Percentiles rank a stretch among this genome's conserved stretches.
phyloP scores from a whole-genome alignment of 257 asterid genomes.

The Solanum paucissectum region DNA sequence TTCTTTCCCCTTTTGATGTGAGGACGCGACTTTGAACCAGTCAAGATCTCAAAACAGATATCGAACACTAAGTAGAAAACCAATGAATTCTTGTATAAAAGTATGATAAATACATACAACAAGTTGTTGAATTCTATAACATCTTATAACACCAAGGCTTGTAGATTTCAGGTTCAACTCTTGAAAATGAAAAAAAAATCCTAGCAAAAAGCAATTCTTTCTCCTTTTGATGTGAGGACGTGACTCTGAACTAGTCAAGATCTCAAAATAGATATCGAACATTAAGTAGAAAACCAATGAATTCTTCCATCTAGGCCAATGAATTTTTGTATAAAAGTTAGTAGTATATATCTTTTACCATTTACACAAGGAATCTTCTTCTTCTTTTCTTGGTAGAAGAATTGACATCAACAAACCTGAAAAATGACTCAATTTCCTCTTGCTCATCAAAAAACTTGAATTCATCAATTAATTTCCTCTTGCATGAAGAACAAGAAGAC shows the following conservation, averaged over 20 bases:
- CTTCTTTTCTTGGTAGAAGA: constrained; percentile 13
- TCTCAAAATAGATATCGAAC: background rate
- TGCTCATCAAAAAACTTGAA: constrained; percentile 22
- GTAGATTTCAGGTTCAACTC: background rate
- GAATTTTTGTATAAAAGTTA: background rate
- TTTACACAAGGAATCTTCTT: constrained; percentile 16
- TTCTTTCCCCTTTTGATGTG: too few species aligned
- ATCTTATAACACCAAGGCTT: background rate
- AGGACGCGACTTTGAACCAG: too few species aligned
- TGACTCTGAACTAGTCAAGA: background rate
- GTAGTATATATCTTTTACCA: background rate
- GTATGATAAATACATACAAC: background rate
- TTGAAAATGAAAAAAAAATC: background rate
- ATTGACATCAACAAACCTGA: constrained; percentile 10
- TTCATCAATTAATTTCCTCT: constrained; percentile 26
- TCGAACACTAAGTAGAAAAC: too few species aligned
- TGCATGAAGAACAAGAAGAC: constrained; percentile 14
- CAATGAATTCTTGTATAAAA: background rate
- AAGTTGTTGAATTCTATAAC: background rate
- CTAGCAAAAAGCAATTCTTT: background rate
- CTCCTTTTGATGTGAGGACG: background rate
- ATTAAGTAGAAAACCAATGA: background rate
- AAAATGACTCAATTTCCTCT: constrained; percentile 41
- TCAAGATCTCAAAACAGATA: too few species aligned
- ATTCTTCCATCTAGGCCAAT: background rate